Conservation (phyloP, 495 filamentous ascomycete species). For the Letharia columbiana region DNA sequence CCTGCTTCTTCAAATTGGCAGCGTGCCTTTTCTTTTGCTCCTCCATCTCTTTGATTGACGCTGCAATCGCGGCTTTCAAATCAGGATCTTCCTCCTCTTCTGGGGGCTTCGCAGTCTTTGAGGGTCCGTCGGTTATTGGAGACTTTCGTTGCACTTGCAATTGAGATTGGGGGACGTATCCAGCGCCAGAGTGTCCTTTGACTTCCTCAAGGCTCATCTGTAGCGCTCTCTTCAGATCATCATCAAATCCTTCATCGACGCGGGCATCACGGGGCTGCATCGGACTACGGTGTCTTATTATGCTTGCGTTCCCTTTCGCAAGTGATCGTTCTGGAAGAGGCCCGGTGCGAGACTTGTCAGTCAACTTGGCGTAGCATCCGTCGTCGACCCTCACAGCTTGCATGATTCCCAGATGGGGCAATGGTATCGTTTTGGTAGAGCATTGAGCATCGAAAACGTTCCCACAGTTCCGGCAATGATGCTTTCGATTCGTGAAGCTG, state of each 20-base stretch:
- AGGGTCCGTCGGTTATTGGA: slow-evolving; percentile 32
- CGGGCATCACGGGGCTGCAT: slow-evolving; percentile 89
- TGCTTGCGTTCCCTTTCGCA: slow-evolving; percentile 44
- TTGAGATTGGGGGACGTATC: slow-evolving; percentile 59
- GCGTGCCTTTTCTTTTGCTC: slow-evolving; percentile 90
- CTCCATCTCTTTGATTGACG: slow-evolving; percentile 96
- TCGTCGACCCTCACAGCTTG: slow-evolving; percentile 94
- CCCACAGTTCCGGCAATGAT: slow-evolving; percentile 95
- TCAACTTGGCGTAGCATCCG: slow-evolving; percentile 85
- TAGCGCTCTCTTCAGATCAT: slow-evolving; percentile 83
- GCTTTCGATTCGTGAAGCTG: slow-evolving; percentile 95
- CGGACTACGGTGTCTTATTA: slow-evolving; percentile 42
- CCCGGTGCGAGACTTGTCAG: slow-evolving; percentile 54
- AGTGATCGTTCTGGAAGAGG: slow-evolving; percentile 22
- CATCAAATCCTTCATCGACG: slow-evolving; percentile 83
- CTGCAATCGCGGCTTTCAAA: slow-evolving; percentile 90
- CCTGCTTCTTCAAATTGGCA: slow-evolving; percentile 65
- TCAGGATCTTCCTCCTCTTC: slow-evolving; percentile 85
- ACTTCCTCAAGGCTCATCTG: slow-evolving; percentile 97
- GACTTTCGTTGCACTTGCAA: slow-evolving; percentile 31
- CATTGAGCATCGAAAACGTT: slow-evolving; percentile 94
- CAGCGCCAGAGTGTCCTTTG: slow-evolving; percentile 53
- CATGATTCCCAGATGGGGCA: slow-evolving; percentile 87
- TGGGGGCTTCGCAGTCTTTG: slow-evolving; percentile 33
- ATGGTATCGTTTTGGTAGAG: slow-evolving; percentile 75